Conservation (phyloP, 2,329 filamentous ascomycete genomes). For the Xenoacremonium recifei region DNA sequence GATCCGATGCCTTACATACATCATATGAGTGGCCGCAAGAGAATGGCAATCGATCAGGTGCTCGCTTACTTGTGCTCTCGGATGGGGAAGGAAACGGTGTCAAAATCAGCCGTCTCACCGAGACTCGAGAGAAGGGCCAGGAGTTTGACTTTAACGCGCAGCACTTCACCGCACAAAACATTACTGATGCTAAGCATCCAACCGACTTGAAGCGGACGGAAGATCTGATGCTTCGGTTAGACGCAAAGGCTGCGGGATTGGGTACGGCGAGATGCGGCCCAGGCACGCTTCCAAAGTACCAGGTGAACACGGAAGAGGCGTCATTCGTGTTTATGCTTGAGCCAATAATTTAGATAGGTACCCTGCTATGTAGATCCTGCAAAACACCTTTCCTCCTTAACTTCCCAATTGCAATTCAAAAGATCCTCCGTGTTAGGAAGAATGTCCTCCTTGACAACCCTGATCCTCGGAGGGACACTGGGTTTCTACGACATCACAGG, state of each 20-base stretch:
- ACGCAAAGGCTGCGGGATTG: slow-evolving; percentile 47
- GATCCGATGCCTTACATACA: slow-evolving; percentile 48
- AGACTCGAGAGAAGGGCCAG: no score
- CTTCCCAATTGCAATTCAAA: no score
- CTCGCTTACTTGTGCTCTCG: slow-evolving; percentile 51
- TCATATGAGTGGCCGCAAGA: slow-evolving; percentile 69
- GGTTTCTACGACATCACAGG: no score
- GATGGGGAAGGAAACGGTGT: slow-evolving; percentile 18
- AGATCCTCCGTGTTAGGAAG: no score
- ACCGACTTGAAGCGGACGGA: slow-evolving; percentile 56
- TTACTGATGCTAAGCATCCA: slow-evolving; percentile 62
- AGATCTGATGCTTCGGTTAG: slow-evolving; percentile 41
- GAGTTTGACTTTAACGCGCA: slow-evolving; percentile 54
- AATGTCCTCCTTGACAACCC: no score
- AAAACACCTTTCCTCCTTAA: no score
- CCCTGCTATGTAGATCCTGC: no score
- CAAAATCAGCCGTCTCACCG: slow-evolving; percentile 16
- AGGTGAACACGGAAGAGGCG: slow-evolving; percentile 40
- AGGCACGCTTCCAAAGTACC: slow-evolving; percentile 42
- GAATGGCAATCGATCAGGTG: slow-evolving; percentile 61
- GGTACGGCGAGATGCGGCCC: slow-evolving; percentile 50
- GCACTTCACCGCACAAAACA: slow-evolving; percentile 49
- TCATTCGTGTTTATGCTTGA: slow-evolving; percentile 43
- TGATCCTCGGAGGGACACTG: no score
- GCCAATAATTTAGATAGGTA: no score